Base-by-base conservation (phyloP, 2,329 filamentous ascomycete genomes). In the Exophiala calicioides region DNA sequence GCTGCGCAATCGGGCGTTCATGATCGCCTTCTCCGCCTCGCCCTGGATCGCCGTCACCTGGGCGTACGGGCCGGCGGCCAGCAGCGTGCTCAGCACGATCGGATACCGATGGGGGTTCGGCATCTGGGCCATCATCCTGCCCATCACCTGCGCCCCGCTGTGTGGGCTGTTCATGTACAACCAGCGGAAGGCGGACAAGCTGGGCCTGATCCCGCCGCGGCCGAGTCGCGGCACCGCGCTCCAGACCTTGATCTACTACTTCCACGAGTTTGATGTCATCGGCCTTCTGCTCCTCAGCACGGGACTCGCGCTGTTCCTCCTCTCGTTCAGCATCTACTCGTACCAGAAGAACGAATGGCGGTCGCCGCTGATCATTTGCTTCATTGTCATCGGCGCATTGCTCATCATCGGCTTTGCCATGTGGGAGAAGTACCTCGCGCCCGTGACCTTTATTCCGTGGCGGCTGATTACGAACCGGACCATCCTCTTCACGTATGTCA, bases 271-370 rank as follows among this genome's bases (percentile, higher is more conserved):
- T 47, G 82, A 88, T 60, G 65, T 80, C 3, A 49, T 82, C 20
- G 82, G 84, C 8, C 67, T 84, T 13, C 47, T 85, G 20, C 67
- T 86, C 3, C 68, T 85, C 35, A 72, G 75, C n/a, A 69, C 67
- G 1, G 83, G 81, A 0, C 75, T 84, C 58, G 72, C 78, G 1
- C 66, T 86, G 3, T 79, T 86, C 62, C 72, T 86, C 3, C 71
- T 87, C 13, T 77, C 84, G 0, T 83, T 87, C 66, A 79, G 68
- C 33, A 69, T 87, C n/a, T 69, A 71, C 52, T 48, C 61, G 7
- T 64, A 61, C 38, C 66, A 72, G 34, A 23, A 50, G 43, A 50
- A 66, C 8, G 58, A 62, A 7, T 78, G 72, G 72, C 54, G 58
- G 6, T 70, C 72, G 2, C 64, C 71, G 4, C 48, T 73, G 19